Base-by-base conservation (phyloP, 2,329 filamentous ascomycete species). In the Davidsoniella virescens region DNA sequence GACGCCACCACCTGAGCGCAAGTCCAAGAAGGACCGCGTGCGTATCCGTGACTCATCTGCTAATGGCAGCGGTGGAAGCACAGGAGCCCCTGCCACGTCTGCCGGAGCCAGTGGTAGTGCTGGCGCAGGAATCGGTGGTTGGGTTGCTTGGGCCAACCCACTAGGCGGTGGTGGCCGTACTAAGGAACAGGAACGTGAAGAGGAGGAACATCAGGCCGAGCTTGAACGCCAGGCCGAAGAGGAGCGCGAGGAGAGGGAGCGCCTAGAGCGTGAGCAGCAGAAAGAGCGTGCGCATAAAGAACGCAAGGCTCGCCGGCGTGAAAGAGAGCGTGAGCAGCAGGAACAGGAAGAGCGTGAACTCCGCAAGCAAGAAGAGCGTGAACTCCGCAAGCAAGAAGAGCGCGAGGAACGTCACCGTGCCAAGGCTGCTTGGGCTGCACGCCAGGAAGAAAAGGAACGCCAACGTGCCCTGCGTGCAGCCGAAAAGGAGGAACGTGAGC, bases 1-100 rank as follows among this genome's bases (percentile, higher is more conserved):
- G 44, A 68, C 71, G 6, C 70, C 73, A 25, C 69, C 71, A 4
- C 66, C 75, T 14, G 76, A 80, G 47, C 66, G 71, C 10, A 78
- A 70, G 4, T 71, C 71, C 3, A 85, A 78, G 65, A 93, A 83
- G 61, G 84, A 93, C 55, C 82, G 87, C 12, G 68, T 82, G 25
- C 86, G 82, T 59, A 76, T 87, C 57, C 83, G 85, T 52, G 80
- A 83, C 37, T 72, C 75, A 52, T 70, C 75, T 43, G 38, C 47
- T 38, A 40, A 50, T 38, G 47, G 36, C 12, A 50, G 51, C 29
- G 40, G 44, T 18, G 38, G 44, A 25, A 49, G 37, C 38, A 25
- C 29, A 16, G 36, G 39, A 43, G 46, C 46, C 6, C 43, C 38
- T 8, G 20, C 47, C 9, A 37, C 29, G 7, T 29, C 39, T 10